These are phyloP conservation scores for Colletotrichum neosansevieriae DNA, from an alignment of 2,329 filamentous ascomycete species.

Conservation along the genomic window DNA sequence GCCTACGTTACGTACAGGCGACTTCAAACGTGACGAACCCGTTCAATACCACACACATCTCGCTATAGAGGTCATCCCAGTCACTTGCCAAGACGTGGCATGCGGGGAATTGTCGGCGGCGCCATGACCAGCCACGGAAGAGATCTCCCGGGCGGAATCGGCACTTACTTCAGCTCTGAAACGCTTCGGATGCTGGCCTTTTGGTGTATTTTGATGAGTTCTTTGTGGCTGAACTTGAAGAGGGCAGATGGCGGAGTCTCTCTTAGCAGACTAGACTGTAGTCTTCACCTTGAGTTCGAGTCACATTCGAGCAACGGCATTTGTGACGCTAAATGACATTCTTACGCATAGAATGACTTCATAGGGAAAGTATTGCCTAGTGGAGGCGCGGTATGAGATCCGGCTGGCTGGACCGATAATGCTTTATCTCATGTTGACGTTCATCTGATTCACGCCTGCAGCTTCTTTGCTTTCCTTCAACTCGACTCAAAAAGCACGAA, in stretches of 20 bases:
- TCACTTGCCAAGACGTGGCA: constrained; percentile 10
- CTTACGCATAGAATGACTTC: background rate
- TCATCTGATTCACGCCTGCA: background rate
- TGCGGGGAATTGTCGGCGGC: constrained; percentile 27
- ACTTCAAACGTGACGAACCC: background rate
- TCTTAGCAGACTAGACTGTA: no score
- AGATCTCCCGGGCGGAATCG: background rate
- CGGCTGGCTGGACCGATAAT: constrained; percentile 23
- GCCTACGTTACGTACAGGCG: background rate
- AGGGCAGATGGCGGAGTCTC: no score
- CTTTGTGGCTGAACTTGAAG: background rate
- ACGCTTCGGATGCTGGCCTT: background rate
- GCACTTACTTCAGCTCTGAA: background rate
- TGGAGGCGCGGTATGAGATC: background rate
- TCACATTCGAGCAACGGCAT: constrained; percentile 18
- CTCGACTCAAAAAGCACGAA: no score
- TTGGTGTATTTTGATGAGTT: background rate
- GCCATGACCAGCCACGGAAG: background rate
- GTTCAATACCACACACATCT: background rate
- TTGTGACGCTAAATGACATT: background rate
- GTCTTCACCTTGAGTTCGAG: background rate
- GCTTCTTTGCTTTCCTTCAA: background rate
- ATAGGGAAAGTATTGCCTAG: background rate
- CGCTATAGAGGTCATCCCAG: background rate
- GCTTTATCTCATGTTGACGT: constrained; percentile 10